Conservation (phyloP, 1,139 yeast species). For the Blastobotrys elegans region DNA sequence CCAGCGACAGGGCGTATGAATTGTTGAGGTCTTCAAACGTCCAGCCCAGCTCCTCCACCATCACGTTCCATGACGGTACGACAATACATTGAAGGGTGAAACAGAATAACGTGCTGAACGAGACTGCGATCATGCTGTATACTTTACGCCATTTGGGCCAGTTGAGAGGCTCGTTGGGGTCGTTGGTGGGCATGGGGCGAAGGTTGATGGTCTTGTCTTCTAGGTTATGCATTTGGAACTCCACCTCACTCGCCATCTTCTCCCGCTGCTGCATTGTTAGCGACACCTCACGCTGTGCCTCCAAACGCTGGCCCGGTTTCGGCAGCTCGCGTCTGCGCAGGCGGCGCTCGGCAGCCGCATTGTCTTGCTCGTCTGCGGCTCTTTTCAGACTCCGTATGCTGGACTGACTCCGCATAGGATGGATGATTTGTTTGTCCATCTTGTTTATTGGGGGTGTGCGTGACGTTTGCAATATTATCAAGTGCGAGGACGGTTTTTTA, state of each 20-base stretch:
- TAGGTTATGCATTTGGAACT: constrained; percentile 12
- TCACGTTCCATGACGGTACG: constrained; percentile 39
- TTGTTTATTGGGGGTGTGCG: too few species aligned
- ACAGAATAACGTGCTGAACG: constrained; percentile 33
- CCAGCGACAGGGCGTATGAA: constrained; percentile 16
- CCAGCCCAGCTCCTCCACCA: constrained; percentile 42
- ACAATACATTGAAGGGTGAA: constrained; percentile 33
- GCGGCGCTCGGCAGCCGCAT: neutral
- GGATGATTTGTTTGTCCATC: neutral
- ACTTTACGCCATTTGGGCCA: constrained; percentile 39
- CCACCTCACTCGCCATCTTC: constrained; percentile 2
- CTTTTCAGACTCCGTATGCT: neutral
- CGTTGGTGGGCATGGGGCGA: constrained; percentile 40
- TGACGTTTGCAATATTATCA: too few species aligned
- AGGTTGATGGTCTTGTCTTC: constrained; percentile 9
- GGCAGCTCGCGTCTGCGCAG: neutral
- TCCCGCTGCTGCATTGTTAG: neutral
- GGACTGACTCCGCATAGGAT: neutral
- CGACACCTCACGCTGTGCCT: neutral
- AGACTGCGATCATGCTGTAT: constrained; percentile 36
- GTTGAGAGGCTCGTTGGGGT: constrained; percentile 44
- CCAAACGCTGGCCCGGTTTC: neutral
- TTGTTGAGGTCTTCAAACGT: constrained; percentile 35
- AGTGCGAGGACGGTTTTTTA: too few species aligned
- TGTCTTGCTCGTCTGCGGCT: neutral